These are phyloP conservation scores for Ceratobasidium papillatum DNA, from an alignment of 1,284 basidiomycete genomes.

Conservation along the genomic window DNA sequence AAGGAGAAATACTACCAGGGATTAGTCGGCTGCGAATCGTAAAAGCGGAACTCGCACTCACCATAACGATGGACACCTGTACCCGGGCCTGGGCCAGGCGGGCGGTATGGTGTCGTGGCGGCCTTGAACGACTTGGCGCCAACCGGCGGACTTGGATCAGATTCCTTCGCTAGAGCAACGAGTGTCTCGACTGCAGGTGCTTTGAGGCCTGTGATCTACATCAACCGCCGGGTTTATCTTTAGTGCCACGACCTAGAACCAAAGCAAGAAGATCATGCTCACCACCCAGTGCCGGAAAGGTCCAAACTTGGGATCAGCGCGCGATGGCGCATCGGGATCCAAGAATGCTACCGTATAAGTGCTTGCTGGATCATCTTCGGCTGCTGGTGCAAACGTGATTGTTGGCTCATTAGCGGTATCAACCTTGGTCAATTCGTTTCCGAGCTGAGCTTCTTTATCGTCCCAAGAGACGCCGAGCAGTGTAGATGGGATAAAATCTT, in stretches of 20 bases:
- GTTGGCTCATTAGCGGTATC: slow-evolving; percentile 64
- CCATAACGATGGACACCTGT: slow-evolving; percentile 69
- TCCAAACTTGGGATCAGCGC: slow-evolving; percentile 62
- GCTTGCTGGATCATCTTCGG: slow-evolving; percentile 49
- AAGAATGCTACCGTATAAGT: slow-evolving; percentile 71
- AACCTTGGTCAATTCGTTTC: slow-evolving; percentile 59
- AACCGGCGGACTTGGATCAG: slow-evolving; percentile 10
- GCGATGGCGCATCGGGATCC: slow-evolving; percentile 73
- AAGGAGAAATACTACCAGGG: slow-evolving; percentile 62
- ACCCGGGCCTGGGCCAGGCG: slow-evolving; percentile 65
- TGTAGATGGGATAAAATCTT: slow-evolving; percentile 55
- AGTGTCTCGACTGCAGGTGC: slow-evolving; percentile 55
- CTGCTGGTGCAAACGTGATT: slow-evolving; percentile 56
- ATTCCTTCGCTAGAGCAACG: slow-evolving; percentile 54
- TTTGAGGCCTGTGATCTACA: slow-evolving; percentile 66
- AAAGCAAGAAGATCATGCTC: slow-evolving; percentile 48
- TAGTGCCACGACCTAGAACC: neutral
- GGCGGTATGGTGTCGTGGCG: slow-evolving; percentile 64
- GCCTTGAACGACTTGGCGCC: slow-evolving; percentile 25
- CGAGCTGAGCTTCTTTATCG: slow-evolving; percentile 60
- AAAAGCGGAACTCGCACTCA: slow-evolving; percentile 48
- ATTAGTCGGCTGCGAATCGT: slow-evolving; percentile 10
- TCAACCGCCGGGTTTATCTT: neutral
- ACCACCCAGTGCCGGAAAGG: slow-evolving; percentile 75
- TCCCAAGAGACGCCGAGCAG: slow-evolving; percentile 64